Conservation (phyloP, 1,139 yeast species). For the Lodderomyces parapsilosis region DNA sequence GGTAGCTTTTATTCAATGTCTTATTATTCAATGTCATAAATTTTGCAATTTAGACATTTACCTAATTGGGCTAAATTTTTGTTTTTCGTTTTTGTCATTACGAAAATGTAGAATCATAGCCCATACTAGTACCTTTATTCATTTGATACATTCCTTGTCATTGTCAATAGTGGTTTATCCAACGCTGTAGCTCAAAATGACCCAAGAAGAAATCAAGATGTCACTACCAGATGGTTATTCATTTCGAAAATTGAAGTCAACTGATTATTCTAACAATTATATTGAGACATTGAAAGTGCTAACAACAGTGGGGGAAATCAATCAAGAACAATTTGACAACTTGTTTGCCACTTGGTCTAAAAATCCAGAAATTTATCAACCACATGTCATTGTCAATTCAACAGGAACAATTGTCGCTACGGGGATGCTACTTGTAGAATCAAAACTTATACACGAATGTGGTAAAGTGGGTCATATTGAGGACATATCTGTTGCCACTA, state of each 20-base stretch:
- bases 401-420: slow-evolving; percentile 48
- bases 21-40: too few relatives aligned
- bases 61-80: too few relatives aligned
- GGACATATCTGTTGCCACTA: slow-evolving; percentile 77
- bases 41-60: too few relatives aligned
- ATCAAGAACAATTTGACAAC: slow-evolving; percentile 38
- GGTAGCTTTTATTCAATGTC: too few relatives aligned
- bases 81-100: too few relatives aligned
- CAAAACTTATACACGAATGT: slow-evolving; percentile 70
- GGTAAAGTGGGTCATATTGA: slow-evolving; percentile 93
- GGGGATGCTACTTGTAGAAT: slow-evolving; percentile 54
- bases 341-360: slow-evolving; percentile 51
- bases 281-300: slow-evolving; percentile 51
- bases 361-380: slow-evolving; percentile 48
- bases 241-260: slow-evolving; percentile 44
- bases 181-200: slow-evolving; percentile 5
- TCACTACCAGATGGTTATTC: slow-evolving; percentile 51
- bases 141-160: neutral
- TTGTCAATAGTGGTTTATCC: too few relatives aligned
- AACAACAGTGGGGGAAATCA: slow-evolving; percentile 64
- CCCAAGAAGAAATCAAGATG: slow-evolving; percentile 12
- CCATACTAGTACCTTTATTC: too few relatives aligned
- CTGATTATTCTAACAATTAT: slow-evolving; percentile 51
- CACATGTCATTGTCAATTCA: slow-evolving; percentile 56
- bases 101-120: too few relatives aligned